Base-by-base conservation (phyloP, 1,139 yeast species). In the Pneumocystis murina region DNA sequence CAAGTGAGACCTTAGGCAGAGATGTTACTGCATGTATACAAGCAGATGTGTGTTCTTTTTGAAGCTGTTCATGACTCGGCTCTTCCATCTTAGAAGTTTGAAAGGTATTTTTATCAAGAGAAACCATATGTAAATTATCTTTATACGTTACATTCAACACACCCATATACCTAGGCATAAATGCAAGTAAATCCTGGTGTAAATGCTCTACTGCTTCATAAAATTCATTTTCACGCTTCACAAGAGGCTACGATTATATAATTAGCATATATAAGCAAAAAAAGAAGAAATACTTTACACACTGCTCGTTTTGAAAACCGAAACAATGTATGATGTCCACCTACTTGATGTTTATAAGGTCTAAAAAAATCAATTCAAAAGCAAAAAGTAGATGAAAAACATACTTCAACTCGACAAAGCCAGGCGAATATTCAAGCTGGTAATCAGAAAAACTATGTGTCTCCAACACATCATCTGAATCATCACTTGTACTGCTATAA, bases 281-380 rank as follows among this genome's bases (percentile, higher is more conserved):
- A 5, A 17, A 41, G 20, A 41, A 41, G 28, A 41, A n/a, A 14
- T 10, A 48, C 55, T 20, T 94, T 94, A 74, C 98, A 92, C n/a
- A 94, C 96, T 0, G 97, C 97, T 65, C 88, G 79, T 69, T 85
- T 86, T 7, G 95, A 86, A 72, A 92, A 92, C 68, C 92, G 81
- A 75, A 92, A 94, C 61, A 94, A 90, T 1, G 97, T 97, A 0
- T 97, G 92, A 73, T 94, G 99, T 0, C 99, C 99, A 10, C 99
- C 99, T 7, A 94, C 98, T 87, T 68, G 70, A 72, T 92, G 91
- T 68, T 85, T 84, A 75, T 87, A 91, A 1, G 95, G 96, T 63
- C 88, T 83, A 64, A 91, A 76, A 72, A 17, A 38, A 20, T 17
- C 14, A 24, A 24, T 17, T 1, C 7, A 6, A 41, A 41, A 20